Base-by-base conservation (phyloP, 768 basidiomycete species). In the Mycena indigotica region DNA sequence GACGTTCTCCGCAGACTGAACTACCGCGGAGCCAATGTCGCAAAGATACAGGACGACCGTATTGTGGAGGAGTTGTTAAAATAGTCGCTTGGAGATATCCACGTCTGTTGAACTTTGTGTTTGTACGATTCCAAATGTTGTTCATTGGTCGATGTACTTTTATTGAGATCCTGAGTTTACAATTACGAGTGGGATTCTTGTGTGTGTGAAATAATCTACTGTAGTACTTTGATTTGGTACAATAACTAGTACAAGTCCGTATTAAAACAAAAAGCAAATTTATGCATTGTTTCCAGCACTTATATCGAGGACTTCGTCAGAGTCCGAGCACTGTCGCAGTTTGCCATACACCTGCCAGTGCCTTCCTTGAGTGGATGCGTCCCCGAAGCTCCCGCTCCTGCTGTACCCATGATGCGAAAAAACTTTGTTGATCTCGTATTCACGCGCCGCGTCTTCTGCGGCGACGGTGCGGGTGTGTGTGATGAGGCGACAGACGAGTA, bases 1-100 rank as follows among this genome's bases (percentile, higher is more conserved):
- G 93, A 94, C 67, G 89, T 88, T n/a, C 80, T 96, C 58, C 83
- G 89, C 63, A 80, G 91, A 66, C 69, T 95, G 69, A 95, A 96
- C 71, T 96, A 96, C 74, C 85, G 93, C 25, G 83, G 94, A 24
- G 75, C 84, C 17, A 95, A 94, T 68, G 85, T 89, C 45, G 79
- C 86, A 15, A 87, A 89, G 72, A 89, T 93, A 70, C 72, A 83
- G 39, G 91, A 93, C 66, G 93, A 95, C 67, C 83, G 86, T 69
- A 79, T 95, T 39, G 88, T 95, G 24, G 91, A 95, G 73, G 91
- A 93, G 74, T 78, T 95, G 61, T 76, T 95, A 74, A 90, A 89
- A 69, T 77, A 68, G 71, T 56, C 53, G n/a, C n/a, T n/a, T n/a
- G n/a, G n/a, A n/a, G n/a, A n/a, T n/a, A n/a, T n/a, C n/a, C n/a